Conservation (phyloP, 106 monocot species). For the Gastrodia elata region DNA sequence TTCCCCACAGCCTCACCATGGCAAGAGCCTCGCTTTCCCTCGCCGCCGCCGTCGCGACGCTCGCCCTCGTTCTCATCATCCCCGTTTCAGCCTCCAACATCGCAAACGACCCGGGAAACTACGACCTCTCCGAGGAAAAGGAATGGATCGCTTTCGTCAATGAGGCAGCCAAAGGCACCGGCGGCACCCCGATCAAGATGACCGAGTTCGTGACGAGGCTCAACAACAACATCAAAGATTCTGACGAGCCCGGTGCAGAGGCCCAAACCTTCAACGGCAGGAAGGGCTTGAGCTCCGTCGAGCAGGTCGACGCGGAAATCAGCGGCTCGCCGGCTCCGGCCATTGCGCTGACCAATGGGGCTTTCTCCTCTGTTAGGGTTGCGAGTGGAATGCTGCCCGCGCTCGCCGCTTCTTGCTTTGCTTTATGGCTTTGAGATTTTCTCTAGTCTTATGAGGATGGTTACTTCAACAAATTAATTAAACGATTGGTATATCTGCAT, state of each 20-base stretch:
- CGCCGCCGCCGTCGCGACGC: background rate
- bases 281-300: background rate
- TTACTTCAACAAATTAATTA: too few relatives aligned
- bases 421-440: background rate
- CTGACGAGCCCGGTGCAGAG: background rate
- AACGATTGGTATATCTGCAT: too few relatives aligned
- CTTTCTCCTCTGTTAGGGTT: background rate
- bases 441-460: too few relatives aligned
- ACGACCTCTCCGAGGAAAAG: background rate
- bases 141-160: background rate
- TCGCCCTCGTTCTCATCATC: background rate
- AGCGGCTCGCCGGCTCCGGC: background rate
- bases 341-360: background rate
- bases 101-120: background rate
- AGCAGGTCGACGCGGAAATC: too few relatives aligned
- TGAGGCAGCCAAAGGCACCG: background rate
- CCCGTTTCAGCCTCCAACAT: background rate
- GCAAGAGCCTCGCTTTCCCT: background rate
- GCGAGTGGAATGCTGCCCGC: background rate
- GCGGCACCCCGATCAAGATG: background rate
- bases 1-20: background rate
- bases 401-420: background rate
- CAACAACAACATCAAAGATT: background rate
- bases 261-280: background rate
- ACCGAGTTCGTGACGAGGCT: background rate